Base-by-base conservation (phyloP, 1,284 basidiomycete species). In the Boletellus deceptivus region DNA sequence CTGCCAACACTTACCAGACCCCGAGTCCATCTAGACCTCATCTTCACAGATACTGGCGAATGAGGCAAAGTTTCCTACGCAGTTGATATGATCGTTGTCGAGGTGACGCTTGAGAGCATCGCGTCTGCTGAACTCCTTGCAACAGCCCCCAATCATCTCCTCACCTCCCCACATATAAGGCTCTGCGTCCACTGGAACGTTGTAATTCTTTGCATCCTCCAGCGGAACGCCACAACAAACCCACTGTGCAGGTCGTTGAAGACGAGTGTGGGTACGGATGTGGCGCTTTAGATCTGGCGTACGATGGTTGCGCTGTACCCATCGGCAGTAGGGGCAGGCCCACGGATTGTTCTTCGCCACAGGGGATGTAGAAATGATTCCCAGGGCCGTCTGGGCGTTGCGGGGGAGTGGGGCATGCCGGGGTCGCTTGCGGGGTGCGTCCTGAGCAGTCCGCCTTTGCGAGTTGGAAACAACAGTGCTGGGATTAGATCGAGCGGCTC, bases 101-200 rank as follows among this genome's bases (percentile, higher is more conserved):
- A 81, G 61, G 59, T 84, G 82, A 29, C 82, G 72, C 57, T 74
- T 76, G 53, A 82, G 67, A 3, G 83, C 80, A 52, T 84, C 82
- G 17, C 70, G 67, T 42, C 82, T 72, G 51, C 78, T 80, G 61
- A 84, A 82, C 17, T 66, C 69, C 55, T 65, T 70, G 55, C 70
- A 59, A 54, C 82, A 84, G 0, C 79, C 81, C 9, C 80, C 79
- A 17, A 78, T 65, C 56, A 77, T 70, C 59, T 61, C 72, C 46
- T 59, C 56, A 3, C 57, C 67, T 7, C 35, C 49, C 62, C 53
- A 61, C 65, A 70, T 17, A 49, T 55, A 63, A 64, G 75, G 7
- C 55, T 56, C 46, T 54, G 68, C 68, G 36, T 59, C 63, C 6
- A 48, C 48, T 1, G 65, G 54, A 29, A 75, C 39, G 5, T 46